A percentile compares a stretch with the other conserved stretches of the same genome.
Conservation (phyloP, 345 rosid species). For the Alliaria petiolata region DNA sequence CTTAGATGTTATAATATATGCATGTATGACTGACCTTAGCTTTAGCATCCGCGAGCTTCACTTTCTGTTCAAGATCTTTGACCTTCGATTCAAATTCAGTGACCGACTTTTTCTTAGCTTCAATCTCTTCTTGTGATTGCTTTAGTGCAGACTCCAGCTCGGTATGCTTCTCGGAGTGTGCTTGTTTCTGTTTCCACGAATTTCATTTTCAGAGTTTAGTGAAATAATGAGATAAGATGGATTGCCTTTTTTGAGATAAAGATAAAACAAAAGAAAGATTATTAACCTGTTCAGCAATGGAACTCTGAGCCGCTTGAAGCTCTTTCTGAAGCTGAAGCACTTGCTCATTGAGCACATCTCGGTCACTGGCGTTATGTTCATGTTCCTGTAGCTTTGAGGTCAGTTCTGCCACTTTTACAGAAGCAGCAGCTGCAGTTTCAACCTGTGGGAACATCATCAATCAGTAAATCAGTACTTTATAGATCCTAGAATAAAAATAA, state of each 20-base stretch:
- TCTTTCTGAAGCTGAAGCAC: slow-evolving; percentile 55
- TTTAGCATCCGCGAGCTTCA: slow-evolving; percentile 56
- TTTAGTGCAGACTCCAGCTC: slow-evolving; percentile 58
- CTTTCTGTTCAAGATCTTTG: slow-evolving; percentile 67
- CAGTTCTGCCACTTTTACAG: slow-evolving; percentile 39
- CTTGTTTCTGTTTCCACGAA: slow-evolving; percentile 47
- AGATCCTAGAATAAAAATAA: background rate
- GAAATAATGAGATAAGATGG: background rate
- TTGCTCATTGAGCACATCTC: slow-evolving; percentile 42
- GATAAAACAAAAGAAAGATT: slow-evolving; percentile 3
- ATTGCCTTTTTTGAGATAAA: background rate
- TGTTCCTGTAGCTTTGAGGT: slow-evolving; percentile 49
- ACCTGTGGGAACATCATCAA: slow-evolving; percentile 31
- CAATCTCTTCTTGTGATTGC: slow-evolving; percentile 62
- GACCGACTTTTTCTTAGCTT: slow-evolving; percentile 54
- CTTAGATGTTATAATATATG: too few relatives aligned
- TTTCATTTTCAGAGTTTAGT: background rate
- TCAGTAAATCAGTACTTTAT: slow-evolving; percentile 1
- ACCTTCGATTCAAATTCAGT: slow-evolving; percentile 46
- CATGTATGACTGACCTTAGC: slow-evolving; percentile 68
- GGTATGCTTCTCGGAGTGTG: slow-evolving; percentile 41
- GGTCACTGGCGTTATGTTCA: slow-evolving; percentile 35
- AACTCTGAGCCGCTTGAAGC: slow-evolving; percentile 42
- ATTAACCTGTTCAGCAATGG: slow-evolving; percentile 52
- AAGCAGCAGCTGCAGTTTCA: slow-evolving; percentile 33